Percentiles rank a stretch among this genome's conserved stretches.
These are phyloP conservation scores for Penicillium soppii DNA, from an alignment of 495 filamentous ascomycete genomes.

Conservation along the genomic window DNA sequence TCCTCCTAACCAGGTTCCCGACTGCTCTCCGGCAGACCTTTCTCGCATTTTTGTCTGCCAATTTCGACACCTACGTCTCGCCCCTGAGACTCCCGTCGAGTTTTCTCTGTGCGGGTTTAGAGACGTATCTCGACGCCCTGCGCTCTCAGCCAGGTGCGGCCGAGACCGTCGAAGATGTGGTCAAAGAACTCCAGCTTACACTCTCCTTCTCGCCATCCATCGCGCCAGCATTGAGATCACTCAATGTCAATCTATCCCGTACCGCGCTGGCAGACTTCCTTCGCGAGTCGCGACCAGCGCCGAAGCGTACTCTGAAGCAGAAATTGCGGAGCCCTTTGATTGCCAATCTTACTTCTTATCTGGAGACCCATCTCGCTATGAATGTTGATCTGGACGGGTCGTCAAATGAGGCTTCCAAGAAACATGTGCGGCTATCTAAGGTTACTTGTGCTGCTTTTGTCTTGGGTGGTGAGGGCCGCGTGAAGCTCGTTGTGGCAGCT, in stretches of 20 bases:
- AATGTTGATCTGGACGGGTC: constrained; percentile 38
- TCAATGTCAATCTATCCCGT: constrained; percentile 47
- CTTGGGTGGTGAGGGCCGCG: constrained; percentile 48
- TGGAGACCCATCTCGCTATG: constrained; percentile 50
- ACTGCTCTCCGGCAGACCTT: constrained; percentile 50
- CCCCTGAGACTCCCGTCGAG: constrained; percentile 37
- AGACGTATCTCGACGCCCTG: constrained; percentile 28
- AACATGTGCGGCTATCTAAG: constrained; percentile 48
- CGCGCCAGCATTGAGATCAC: constrained; percentile 42
- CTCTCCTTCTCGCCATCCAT: constrained; percentile 37
- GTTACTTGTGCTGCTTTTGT: constrained; percentile 56
- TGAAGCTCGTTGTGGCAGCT: constrained; percentile 48
- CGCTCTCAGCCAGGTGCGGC: not conserved
- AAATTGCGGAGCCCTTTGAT: constrained; percentile 36
- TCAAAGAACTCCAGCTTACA: constrained; percentile 43
- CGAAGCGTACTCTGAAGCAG: constrained; percentile 10
- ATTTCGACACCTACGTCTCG: constrained; percentile 52
- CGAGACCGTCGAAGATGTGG: constrained; percentile 26
- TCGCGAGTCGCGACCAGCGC: not conserved
- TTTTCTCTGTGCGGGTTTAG: constrained; percentile 37
- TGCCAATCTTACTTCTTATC: constrained; percentile 40
- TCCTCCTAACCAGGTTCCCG: constrained; percentile 55
- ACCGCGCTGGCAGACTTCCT: constrained; percentile 32
- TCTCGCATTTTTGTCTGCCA: constrained; percentile 45
- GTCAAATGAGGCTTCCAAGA: constrained; percentile 15